Evolutionary conservation across 78 protist genomes (phyloP).

Genomic region (Dictyostelium discoideum): dicty_2.7 NC_007088.5:1126501-1127000

Average conservation of each 20-base stretch:
- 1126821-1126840: neutral
- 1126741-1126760: neutral
- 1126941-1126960: neutral
- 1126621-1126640: neutral
- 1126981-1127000: too few relatives aligned
- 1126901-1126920: neutral
- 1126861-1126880: neutral
- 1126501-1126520: neutral
- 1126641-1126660: neutral
- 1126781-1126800: neutral
- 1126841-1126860: neutral
- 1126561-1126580: neutral
- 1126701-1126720: neutral
- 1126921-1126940: neutral
- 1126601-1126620: neutral
- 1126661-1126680: neutral
- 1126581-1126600: neutral
- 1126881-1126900: neutral
- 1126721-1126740: neutral
- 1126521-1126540: neutral
- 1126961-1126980: neutral
- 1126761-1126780: neutral
- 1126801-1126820: neutral
- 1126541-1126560: neutral
- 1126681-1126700: neutral